Evolutionary conservation across 306 rosid genomes (phyloP).

Genomic region (Inga oerstediana): DNA sequence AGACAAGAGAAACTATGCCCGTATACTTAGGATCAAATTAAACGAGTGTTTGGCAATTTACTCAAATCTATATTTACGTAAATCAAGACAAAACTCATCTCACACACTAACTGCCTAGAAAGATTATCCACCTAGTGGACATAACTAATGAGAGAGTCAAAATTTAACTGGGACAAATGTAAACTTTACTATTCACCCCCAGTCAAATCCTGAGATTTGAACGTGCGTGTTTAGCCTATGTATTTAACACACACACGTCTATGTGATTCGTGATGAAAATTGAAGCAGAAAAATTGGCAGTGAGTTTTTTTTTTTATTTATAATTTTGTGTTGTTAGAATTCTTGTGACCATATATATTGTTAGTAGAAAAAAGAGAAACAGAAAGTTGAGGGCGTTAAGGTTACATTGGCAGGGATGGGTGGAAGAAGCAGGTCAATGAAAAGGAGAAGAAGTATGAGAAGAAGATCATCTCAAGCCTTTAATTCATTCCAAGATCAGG

Average conservation of each 20-base stretch:
- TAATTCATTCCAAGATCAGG: slow-evolving; percentile 67
- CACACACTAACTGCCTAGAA: no score
- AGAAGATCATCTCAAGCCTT: slow-evolving; percentile 47
- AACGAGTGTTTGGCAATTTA: no score
- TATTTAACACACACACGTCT: no score
- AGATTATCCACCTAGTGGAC: no score
- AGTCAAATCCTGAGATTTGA: not conserved
- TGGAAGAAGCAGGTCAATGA: slow-evolving; percentile 29
- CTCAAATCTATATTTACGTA: no score
- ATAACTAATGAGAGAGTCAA: no score
- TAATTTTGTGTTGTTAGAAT: not conserved
- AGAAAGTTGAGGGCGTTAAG: not conserved
- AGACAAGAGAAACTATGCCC: no score
- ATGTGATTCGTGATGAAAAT: not conserved
- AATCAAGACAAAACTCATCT: no score
- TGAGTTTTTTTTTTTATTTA: not conserved
- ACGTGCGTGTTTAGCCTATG: not conserved
- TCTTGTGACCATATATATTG: not conserved
- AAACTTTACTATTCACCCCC: no score
- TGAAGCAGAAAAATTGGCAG: not conserved
- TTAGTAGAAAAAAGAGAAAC: no score
- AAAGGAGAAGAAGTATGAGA: slow-evolving; percentile 47
- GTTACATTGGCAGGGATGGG: slow-evolving; percentile 23
- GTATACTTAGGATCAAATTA: no score
- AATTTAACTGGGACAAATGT: no score